Conservation (phyloP, 768 basidiomycete species). For the Kwoniella sp. region DNA sequence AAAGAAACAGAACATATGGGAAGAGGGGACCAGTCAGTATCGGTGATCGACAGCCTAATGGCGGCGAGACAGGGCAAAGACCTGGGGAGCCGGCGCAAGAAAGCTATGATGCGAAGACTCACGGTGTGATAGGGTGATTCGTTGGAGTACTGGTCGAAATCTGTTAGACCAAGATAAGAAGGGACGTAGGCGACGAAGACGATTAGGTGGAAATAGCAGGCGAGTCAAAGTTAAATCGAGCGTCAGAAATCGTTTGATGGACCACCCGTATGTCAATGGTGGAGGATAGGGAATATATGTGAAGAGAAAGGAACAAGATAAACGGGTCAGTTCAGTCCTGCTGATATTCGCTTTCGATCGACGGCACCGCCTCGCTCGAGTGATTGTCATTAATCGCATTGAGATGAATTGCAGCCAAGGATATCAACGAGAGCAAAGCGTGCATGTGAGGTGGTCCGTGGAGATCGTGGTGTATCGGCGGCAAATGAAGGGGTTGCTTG, state of each 20-base stretch:
- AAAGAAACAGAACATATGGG: neutral
- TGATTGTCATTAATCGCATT: neutral
- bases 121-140: constrained; percentile 13
- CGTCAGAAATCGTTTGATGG: neutral
- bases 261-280: neutral
- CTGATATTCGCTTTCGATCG: neutral
- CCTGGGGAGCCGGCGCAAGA: neutral
- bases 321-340: neutral
- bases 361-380: neutral
- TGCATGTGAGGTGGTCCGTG: neutral
- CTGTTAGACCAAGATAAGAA: neutral
- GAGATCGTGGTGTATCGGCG: neutral
- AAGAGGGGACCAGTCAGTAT: too few species aligned
- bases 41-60: too few species aligned
- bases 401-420: neutral
- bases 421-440: neutral
- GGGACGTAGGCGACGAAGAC: too few species aligned
- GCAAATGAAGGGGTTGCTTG: neutral
- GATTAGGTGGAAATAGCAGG: too few species aligned
- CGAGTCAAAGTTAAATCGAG: neutral
- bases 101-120: neutral
- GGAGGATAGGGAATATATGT: neutral
- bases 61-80: too few species aligned
- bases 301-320: neutral
- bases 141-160: constrained; percentile 10